Evolutionary conservation across 2,329 filamentous ascomycete species (phyloP).

Genomic region (Penicillium concentricum): DNA sequence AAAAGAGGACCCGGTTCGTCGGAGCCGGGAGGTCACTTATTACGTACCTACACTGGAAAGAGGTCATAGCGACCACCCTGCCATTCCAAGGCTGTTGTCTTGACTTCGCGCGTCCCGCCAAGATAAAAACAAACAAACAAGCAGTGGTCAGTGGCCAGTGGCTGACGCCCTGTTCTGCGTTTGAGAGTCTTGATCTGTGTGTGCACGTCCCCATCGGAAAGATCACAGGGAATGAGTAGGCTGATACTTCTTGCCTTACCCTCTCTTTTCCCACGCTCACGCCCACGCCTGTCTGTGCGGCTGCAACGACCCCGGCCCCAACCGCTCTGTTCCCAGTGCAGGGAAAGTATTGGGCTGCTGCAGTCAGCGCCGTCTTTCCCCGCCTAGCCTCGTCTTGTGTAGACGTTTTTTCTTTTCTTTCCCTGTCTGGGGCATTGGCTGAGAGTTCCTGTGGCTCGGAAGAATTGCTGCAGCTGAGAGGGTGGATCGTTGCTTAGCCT

Average conservation of each 20-base stretch:
- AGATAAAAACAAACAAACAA: conserved; percentile 4
- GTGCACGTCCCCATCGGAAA: conserved; percentile 1
- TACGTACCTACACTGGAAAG: neutral
- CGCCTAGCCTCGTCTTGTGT: neutral
- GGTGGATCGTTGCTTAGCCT: conserved; percentile 11
- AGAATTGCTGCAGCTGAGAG: conserved; percentile 13
- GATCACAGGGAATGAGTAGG: neutral
- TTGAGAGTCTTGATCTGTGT: neutral
- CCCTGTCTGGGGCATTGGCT: neutral
- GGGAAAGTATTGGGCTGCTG: neutral
- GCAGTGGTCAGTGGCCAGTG: conserved; percentile 1
- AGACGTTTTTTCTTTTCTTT: neutral
- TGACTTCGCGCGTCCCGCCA: neutral
- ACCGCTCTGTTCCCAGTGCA: conserved; percentile 1
- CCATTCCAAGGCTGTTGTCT: neutral
- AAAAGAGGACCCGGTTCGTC: conserved; percentile 4
- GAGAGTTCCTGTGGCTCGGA: conserved; percentile 11
- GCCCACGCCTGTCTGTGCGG: conserved; percentile 8
- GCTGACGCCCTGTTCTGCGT: neutral
- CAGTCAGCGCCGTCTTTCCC: neutral
- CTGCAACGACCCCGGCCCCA: conserved; percentile 2
- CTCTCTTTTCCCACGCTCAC: neutral
- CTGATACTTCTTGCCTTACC: neutral
- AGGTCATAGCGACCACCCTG: conserved; percentile 1
- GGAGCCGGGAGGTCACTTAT: neutral